phyloP scores from a whole-genome alignment of 2,329 filamentous ascomycete genomes.

The Leptosphaerulina australis region DNA sequence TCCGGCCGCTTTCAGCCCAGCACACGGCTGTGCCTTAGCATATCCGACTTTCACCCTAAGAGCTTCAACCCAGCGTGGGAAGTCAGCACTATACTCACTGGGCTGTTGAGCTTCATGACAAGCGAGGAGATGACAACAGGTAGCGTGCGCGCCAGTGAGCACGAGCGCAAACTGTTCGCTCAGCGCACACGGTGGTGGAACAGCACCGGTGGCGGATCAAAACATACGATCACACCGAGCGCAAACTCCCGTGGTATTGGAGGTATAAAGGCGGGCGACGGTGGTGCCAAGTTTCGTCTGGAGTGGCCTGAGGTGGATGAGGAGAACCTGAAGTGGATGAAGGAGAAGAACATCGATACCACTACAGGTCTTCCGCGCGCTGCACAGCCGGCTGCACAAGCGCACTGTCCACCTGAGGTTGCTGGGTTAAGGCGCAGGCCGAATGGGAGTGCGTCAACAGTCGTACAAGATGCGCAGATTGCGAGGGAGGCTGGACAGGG shows the following conservation, averaged over 20 bases:
- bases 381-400: slow-evolving; percentile 50
- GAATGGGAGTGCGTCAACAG: slow-evolving; percentile 59
- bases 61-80: slow-evolving; percentile 99
- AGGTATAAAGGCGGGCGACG: slow-evolving; percentile 85
- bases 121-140: slow-evolving; percentile 98
- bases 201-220: slow-evolving; percentile 82
- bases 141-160: slow-evolving; percentile 75
- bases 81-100: slow-evolving; percentile 93
- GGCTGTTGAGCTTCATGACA: slow-evolving; percentile 96
- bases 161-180: slow-evolving; percentile 79
- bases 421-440: slow-evolving; percentile 69
- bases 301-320: slow-evolving; percentile 90
- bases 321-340: slow-evolving; percentile 93
- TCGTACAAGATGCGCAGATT: slow-evolving; percentile 80
- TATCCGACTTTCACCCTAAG: slow-evolving; percentile 97
- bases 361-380: slow-evolving; percentile 72
- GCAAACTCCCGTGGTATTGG: slow-evolving; percentile 64
- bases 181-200: slow-evolving; percentile 93
- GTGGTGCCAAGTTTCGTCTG: slow-evolving; percentile 83
- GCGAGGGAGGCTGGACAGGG: slow-evolving; percentile 77
- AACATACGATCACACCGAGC: slow-evolving; percentile 55
- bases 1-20: slow-evolving; percentile 94
- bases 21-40: slow-evolving; percentile 89
- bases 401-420: slow-evolving; percentile 66
- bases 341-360: slow-evolving; percentile 77